Conservation (phyloP, 306 rosid genomes). For the Inga leiocalycina region DNA sequence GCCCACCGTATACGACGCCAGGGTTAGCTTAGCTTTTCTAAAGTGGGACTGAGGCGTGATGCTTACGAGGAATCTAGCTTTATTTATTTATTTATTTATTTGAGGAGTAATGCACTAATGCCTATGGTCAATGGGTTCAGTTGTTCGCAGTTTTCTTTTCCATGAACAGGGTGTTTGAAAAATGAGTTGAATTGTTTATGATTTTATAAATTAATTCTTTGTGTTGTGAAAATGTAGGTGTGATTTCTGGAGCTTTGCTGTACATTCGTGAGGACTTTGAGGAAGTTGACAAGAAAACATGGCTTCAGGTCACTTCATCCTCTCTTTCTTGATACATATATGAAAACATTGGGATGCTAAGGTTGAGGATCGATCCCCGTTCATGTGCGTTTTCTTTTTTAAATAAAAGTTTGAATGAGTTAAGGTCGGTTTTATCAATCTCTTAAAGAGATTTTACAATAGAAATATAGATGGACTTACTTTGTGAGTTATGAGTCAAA, state of each 20-base stretch:
- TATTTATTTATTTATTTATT: too few species aligned
- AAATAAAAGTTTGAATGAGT: too few species aligned
- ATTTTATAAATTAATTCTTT: background rate
- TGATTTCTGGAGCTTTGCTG: conserved; percentile 88
- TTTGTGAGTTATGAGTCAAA: too few species aligned
- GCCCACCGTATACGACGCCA: too few species aligned
- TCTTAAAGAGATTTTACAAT: too few species aligned
- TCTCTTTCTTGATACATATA: background rate
- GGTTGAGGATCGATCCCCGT: background rate
- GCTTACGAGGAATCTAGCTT: background rate
- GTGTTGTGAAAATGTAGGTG: conserved; percentile 53
- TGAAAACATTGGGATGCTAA: background rate
- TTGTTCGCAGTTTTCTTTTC: too few species aligned
- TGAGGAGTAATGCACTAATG: too few species aligned
- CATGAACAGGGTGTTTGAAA: background rate
- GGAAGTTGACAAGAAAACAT: conserved; percentile 67
- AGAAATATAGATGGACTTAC: too few species aligned
- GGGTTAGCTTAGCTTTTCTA: background rate
- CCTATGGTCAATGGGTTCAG: too few species aligned
- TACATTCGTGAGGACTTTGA: conserved; percentile 76
- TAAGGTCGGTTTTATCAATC: too few species aligned
- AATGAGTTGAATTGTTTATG: background rate
- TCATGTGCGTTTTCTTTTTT: background rate
- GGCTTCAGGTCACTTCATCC: conserved; percentile 60
- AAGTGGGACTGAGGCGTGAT: background rate